Conservation (phyloP, 768 basidiomycete genomes). For the Leccinum sublutescens region DNA sequence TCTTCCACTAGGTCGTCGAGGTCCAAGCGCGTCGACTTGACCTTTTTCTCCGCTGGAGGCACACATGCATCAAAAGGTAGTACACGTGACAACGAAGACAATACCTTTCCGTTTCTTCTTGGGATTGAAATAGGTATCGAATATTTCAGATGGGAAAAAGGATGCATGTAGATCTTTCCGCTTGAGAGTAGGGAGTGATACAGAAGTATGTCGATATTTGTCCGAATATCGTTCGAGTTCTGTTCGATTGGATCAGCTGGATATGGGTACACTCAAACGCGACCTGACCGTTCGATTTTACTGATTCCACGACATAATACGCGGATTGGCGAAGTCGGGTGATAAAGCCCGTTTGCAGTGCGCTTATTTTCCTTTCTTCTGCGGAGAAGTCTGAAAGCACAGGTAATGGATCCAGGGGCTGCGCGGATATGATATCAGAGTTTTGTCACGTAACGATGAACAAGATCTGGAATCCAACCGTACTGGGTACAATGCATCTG, state of each 20-base stretch:
- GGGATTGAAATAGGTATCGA: conserved; percentile 79
- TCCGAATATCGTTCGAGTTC: conserved; percentile 83
- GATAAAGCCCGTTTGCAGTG: conserved; percentile 66
- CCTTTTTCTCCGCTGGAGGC: conserved; percentile 31
- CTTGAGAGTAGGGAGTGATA: conserved; percentile 64
- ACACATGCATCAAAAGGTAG: not conserved
- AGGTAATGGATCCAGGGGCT: conserved; percentile 67
- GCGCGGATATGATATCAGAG: conserved; percentile 22
- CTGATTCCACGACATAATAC: conserved; percentile 73
- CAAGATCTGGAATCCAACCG: conserved; percentile 33
- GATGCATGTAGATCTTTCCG: conserved; percentile 67
- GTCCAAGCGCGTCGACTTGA: conserved; percentile 46
- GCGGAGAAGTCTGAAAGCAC: conserved; percentile 62
- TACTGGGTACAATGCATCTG: conserved; percentile 79
- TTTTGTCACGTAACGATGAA: conserved; percentile 14
- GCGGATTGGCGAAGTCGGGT: conserved; percentile 63
- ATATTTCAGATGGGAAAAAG: conserved; percentile 76
- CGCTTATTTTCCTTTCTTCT: conserved; percentile 64
- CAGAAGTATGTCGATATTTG: conserved; percentile 66
- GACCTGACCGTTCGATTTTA: conserved; percentile 56
- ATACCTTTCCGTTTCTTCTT: conserved; percentile 57
- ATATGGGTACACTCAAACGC: not conserved
- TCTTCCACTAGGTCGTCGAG: conserved; percentile 69
- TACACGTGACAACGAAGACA: not conserved
- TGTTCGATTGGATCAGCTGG: conserved; percentile 26